phyloP scores from a whole-genome alignment of 495 filamentous ascomycete genomes.

The Tuber microsphaerosporum region DNA sequence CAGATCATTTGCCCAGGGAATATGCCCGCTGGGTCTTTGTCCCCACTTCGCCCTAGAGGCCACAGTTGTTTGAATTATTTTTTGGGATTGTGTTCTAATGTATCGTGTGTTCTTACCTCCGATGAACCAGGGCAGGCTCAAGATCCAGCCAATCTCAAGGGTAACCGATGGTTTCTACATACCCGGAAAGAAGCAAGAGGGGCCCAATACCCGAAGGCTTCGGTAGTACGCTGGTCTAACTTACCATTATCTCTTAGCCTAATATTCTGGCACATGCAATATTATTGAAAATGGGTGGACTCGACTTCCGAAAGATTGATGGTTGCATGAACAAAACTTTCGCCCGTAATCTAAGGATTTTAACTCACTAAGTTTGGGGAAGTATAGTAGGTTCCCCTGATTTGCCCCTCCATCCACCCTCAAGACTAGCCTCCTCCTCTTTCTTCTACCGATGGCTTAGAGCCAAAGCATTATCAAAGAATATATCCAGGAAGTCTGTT shows the following conservation, averaged over 20 bases:
- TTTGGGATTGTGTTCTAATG: too few relatives aligned
- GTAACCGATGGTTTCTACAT: background rate
- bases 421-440: background rate
- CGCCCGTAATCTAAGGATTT: background rate
- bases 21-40: background rate
- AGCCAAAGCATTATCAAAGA: background rate
- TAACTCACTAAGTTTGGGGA: background rate
- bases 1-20: background rate
- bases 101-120: too few relatives aligned
- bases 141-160: background rate
- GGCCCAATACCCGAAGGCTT: background rate
- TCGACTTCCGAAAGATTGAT: background rate
- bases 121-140: background rate
- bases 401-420: background rate
- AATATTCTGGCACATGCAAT: background rate
- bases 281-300: background rate
- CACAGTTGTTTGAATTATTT: background rate
- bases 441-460: background rate
- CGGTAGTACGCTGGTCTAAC: background rate
- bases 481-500: background rate
- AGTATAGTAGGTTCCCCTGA: background rate
- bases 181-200: background rate
- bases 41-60: background rate
- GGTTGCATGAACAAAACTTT: background rate
- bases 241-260: background rate